phyloP scores from a whole-genome alignment of 805 yeast species.

The Metschnikowia arizonensis region DNA sequence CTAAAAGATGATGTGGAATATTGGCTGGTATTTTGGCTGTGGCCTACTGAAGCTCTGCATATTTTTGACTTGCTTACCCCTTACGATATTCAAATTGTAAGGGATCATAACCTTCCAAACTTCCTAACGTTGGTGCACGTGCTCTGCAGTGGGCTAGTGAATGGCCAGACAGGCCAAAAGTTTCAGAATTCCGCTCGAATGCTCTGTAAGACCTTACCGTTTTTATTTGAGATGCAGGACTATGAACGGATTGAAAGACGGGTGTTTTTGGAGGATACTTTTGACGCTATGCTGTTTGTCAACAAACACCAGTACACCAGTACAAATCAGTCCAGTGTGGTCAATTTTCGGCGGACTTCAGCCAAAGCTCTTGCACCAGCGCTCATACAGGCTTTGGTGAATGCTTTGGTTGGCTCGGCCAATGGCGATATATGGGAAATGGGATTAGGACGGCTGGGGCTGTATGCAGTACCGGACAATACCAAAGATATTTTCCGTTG shows the following conservation, averaged over 20 bases:
- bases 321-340: too few relatives aligned
- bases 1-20: constrained; percentile 21
- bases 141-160: constrained; percentile 18
- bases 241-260: constrained; percentile 26
- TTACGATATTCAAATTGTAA: constrained; percentile 54
- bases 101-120: constrained; percentile 55
- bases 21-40: constrained; percentile 31
- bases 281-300: constrained; percentile 33
- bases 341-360: too few relatives aligned
- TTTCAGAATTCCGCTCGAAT: constrained; percentile 60
- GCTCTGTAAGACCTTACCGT: constrained; percentile 63
- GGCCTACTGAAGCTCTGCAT: constrained; percentile 51
- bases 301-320: not conserved
- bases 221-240: constrained; percentile 51
- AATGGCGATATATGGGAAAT: constrained; percentile 63
- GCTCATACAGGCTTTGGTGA: constrained; percentile 24
- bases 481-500: constrained; percentile 58
- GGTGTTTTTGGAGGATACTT: constrained; percentile 34
- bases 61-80: constrained; percentile 54
- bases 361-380: not conserved
- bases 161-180: constrained; percentile 17
- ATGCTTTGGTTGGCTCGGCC: constrained; percentile 42
- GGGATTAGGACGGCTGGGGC: constrained; percentile 57
- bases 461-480: constrained; percentile 23
- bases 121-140: constrained; percentile 49